Percentiles rank a stretch among this genome's conserved stretches.
Conservation (phyloP, 805 yeast species). For the Geotrichum ghanense region DNA sequence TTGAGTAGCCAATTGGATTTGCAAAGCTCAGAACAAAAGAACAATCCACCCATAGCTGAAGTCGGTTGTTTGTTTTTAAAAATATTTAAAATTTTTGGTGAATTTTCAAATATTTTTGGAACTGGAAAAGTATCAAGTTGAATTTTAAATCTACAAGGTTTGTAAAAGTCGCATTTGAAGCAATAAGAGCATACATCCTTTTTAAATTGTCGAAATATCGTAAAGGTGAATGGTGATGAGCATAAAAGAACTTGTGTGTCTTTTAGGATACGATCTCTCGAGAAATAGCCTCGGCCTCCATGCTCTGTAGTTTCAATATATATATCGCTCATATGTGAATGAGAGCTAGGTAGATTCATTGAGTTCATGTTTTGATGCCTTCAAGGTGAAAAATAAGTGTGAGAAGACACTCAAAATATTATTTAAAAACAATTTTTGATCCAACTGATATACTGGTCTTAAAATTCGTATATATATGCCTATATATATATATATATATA, state of each 20-base stretch:
- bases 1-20: conserved; percentile 23
- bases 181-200: conserved; percentile 54
- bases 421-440: too few relatives aligned
- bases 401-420: too few relatives aligned
- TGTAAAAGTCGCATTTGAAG: conserved; percentile 38
- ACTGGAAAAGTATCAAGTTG: not conserved
- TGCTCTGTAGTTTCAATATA: conserved; percentile 24
- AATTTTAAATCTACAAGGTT: conserved; percentile 33
- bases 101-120: conserved; percentile 5
- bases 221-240: conserved; percentile 34
- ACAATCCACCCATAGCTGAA: conserved; percentile 32
- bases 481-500: too few relatives aligned
- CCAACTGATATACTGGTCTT: too few relatives aligned
- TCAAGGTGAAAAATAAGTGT: too few relatives aligned
- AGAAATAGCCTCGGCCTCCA: conserved; percentile 57
- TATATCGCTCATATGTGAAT: too few relatives aligned
- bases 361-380: too few relatives aligned
- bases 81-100: conserved; percentile 6
- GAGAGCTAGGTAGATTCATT: too few relatives aligned
- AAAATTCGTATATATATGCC: too few relatives aligned
- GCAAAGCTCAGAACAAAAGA: conserved; percentile 45
- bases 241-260: conserved; percentile 33
- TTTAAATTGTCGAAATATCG: conserved; percentile 40
- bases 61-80: conserved; percentile 6
- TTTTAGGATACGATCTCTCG: conserved; percentile 29